Base-by-base conservation (phyloP, 352 stramenopile genomes). In the Globisporangium yorkense region DNA sequence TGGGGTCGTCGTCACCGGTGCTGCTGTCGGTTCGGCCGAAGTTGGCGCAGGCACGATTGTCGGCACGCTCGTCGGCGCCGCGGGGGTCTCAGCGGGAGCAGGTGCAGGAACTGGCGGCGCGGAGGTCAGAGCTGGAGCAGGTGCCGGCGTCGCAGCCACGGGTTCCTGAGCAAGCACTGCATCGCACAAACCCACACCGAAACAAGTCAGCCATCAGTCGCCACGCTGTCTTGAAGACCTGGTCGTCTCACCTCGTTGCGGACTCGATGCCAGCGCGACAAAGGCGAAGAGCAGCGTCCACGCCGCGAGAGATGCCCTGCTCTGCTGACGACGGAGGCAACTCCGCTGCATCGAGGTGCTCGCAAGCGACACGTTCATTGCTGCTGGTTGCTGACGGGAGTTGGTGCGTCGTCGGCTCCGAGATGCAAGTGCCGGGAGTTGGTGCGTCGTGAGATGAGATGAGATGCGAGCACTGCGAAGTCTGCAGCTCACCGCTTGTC, bases 151-250 rank as follows among this genome's bases (percentile, higher is more conserved):
- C 10, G n/a, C 20, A n/a, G 15, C 37, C 35, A 16, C 35, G 2
- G 48, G 46, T 5, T 54, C 50, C 37, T 63, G 57, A 5, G 57
- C 57, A n/a, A 61, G 18, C 56, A 21, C 56, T 56, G 49, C 45
- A 45, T 57, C 49, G 46, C 27, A 44, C 3, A 21, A 27, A 27
- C 24, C 24, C 24, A 27, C 24, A 27, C 24, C 24, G 27, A 3
- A 18, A 6, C 10, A 16, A 2, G 29, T 48, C 6, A 43, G 29
- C 3, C 12, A 52, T 20, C 5, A 48, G 18, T 47, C 7, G 15
- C 8, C 3, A 18, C 2, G 2, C 5, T 49, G 44, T 9, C n/a
- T 18, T 5, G 4, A 3, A 31, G 24, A 18, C 4, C 20, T n/a
- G 13, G 44, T 16, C 7, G 24, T 2, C 44, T 39, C 21, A 62